A percentile compares a stretch with the other conserved stretches of the same genome.
phyloP scores from a whole-genome alignment of 495 filamentous ascomycete species.

The Rostrohypoxylon terebratum region DNA sequence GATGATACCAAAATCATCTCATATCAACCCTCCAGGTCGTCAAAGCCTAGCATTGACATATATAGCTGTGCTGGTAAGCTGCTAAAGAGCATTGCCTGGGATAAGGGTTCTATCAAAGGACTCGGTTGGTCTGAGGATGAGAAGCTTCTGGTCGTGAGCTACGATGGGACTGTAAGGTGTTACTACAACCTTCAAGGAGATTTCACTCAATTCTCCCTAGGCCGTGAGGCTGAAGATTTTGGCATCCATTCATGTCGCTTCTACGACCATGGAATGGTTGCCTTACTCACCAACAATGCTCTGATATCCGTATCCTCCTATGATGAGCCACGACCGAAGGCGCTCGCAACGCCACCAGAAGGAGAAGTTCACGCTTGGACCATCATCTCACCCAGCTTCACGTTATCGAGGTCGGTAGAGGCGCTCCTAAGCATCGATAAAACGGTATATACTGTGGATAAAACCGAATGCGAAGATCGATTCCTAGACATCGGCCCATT shows the following conservation, averaged over 20 bases:
- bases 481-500: slow-evolving; percentile 92
- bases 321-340: slow-evolving; percentile 87
- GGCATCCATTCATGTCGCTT: slow-evolving; percentile 90
- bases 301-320: slow-evolving; percentile 89
- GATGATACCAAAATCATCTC: slow-evolving; percentile 87
- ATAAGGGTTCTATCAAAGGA: slow-evolving; percentile 87
- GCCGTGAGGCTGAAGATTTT: slow-evolving; percentile 87
- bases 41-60: slow-evolving; percentile 89
- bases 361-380: slow-evolving; percentile 89
- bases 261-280: slow-evolving; percentile 91
- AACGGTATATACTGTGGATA: slow-evolving; percentile 88
- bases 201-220: slow-evolving; percentile 95
- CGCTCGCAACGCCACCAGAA: slow-evolving; percentile 81
- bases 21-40: slow-evolving; percentile 74
- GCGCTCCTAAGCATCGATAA: slow-evolving; percentile 87
- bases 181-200: slow-evolving; percentile 94
- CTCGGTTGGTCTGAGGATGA: slow-evolving; percentile 98
- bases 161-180: slow-evolving; percentile 90
- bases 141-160: slow-evolving; percentile 86
- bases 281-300: slow-evolving; percentile 89
- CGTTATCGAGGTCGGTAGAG: slow-evolving; percentile 94
- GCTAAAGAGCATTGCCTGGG: slow-evolving; percentile 79
- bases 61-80: slow-evolving; percentile 92
- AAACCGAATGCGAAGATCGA: slow-evolving; percentile 89
- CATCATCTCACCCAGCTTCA: slow-evolving; percentile 87